Conservation (phyloP, 1,284 basidiomycete species). For the Ustilago curta region DNA sequence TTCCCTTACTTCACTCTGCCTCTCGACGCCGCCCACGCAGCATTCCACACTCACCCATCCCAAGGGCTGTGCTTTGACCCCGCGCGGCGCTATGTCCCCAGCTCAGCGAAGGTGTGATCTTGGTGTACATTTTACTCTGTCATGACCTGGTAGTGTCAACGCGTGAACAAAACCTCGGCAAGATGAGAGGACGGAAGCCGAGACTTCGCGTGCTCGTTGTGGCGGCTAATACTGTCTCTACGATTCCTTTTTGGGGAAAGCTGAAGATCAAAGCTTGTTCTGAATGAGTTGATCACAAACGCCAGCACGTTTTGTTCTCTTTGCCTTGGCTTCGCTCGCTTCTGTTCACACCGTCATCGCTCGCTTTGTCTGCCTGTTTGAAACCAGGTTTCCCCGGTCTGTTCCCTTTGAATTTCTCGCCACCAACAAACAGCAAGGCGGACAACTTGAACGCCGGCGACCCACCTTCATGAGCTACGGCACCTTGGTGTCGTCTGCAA, state of each 20-base stretch:
- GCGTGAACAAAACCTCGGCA: background rate
- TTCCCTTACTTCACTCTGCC: background rate
- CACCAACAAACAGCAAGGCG: too few species aligned
- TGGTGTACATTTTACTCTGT: background rate
- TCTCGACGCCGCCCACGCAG: constrained; percentile 3
- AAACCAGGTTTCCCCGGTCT: too few species aligned
- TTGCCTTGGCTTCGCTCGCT: background rate
- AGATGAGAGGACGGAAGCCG: too few species aligned
- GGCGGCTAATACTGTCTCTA: too few species aligned
- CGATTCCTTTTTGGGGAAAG: too few species aligned
- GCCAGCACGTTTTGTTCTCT: background rate
- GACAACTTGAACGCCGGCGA: too few species aligned
- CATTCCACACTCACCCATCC: background rate
- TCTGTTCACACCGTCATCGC: background rate
- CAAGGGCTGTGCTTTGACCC: background rate
- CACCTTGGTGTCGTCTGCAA: too few species aligned
- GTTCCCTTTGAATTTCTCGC: too few species aligned
- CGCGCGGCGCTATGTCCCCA: background rate
- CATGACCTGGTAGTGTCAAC: background rate
- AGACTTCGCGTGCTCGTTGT: too few species aligned
- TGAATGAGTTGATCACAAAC: background rate
- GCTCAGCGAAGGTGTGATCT: background rate
- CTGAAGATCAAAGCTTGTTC: background rate
- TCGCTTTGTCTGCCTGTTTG: background rate
- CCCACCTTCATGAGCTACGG: too few species aligned